phyloP scores from a whole-genome alignment of 164 flowering plant species.

The Santalum album region DNA sequence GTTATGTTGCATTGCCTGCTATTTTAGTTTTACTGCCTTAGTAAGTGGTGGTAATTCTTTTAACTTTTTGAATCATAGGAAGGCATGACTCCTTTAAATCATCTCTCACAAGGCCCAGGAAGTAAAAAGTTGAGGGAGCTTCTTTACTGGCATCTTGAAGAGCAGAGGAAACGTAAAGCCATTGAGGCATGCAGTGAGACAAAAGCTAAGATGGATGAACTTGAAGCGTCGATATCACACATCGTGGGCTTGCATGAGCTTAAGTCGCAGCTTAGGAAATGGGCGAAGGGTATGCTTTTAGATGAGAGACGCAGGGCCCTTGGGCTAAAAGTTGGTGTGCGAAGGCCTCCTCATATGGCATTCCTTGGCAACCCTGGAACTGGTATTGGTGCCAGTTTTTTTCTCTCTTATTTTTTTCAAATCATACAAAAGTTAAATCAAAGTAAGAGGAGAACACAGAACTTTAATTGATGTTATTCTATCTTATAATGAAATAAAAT shows the following conservation, averaged over 20 bases:
- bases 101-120: conserved; percentile 69
- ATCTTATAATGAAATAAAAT: too few species aligned
- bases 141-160: conserved; percentile 52
- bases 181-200: conserved; percentile 79
- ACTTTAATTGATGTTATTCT: too few species aligned
- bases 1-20: not conserved
- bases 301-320: conserved; percentile 96
- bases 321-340: conserved; percentile 71
- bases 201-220: conserved; percentile 84
- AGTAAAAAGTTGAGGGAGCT: conserved; percentile 59
- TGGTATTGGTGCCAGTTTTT: conserved; percentile 33
- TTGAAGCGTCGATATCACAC: conserved; percentile 60
- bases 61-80: conserved; percentile 41
- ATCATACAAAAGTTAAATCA: too few species aligned
- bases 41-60: conserved; percentile 2
- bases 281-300: conserved; percentile 99
- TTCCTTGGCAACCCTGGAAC: conserved; percentile 99
- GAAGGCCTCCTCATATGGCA: conserved; percentile 97
- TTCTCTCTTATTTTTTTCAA: too few species aligned
- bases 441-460: too few species aligned
- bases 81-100: conserved; percentile 77
- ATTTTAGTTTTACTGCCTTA: not conserved
- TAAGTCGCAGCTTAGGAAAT: conserved; percentile 74
- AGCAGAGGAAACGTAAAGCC: conserved; percentile 69
- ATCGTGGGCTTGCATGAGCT: conserved; percentile 83